Conservation (phyloP, 352 stramenopile species). For the Globisporangium spinosum region DNA sequence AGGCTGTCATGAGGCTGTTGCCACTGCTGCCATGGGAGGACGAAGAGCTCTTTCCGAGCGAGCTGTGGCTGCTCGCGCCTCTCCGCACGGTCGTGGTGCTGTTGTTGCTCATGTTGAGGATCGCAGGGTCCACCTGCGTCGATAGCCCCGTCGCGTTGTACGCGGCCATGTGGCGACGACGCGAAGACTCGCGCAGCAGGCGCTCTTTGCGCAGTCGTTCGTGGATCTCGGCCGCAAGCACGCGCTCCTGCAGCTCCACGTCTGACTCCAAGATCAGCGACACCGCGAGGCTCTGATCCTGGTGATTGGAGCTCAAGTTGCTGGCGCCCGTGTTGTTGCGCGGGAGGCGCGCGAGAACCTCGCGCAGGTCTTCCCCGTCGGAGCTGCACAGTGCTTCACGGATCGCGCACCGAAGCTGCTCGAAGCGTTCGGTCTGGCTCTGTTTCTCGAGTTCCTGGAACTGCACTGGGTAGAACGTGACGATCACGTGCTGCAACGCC, state of each 20-base stretch:
- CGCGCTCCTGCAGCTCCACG: constrained; percentile 32
- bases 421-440: constrained; percentile 27
- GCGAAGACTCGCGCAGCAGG: constrained; percentile 36
- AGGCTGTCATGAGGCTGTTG: constrained; percentile 14
- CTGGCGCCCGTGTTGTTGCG: constrained; percentile 8
- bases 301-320: constrained; percentile 7
- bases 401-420: constrained; percentile 29
- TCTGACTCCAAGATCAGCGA: constrained; percentile 31
- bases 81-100: constrained; percentile 18
- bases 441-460: constrained; percentile 27
- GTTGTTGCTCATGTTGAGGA: constrained; percentile 16
- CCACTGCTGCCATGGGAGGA: background rate
- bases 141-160: constrained; percentile 22
- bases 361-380: constrained; percentile 22
- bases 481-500: constrained; percentile 34
- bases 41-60: background rate
- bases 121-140: constrained; percentile 18
- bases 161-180: constrained; percentile 29
- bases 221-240: constrained; percentile 38
- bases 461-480: constrained; percentile 26
- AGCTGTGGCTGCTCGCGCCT: background rate
- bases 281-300: constrained; percentile 27
- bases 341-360: constrained; percentile 27
- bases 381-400: constrained; percentile 22
- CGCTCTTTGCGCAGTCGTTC: constrained; percentile 41